Conservation (phyloP, 2,329 filamentous ascomycete species). For the Drechslerella stenobrocha region DNA sequence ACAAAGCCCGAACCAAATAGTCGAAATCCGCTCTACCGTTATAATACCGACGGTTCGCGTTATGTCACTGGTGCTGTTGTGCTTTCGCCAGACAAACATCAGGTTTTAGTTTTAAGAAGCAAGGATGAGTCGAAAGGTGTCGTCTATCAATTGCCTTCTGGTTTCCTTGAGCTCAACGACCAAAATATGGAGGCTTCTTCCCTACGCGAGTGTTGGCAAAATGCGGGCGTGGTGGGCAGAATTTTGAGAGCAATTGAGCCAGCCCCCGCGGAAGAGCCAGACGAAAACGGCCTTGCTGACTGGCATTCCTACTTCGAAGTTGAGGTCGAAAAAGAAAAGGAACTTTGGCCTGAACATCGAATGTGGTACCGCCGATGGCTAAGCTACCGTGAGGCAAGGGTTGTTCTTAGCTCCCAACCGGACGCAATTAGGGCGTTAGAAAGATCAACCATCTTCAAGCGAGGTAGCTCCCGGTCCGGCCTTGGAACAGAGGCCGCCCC, state of each 20-base stretch:
- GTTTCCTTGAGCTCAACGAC: conserved; percentile 41
- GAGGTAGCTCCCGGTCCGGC: conserved; percentile 31
- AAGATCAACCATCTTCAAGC: conserved; percentile 44
- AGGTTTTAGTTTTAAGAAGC: conserved; percentile 40
- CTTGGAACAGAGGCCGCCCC: conserved; percentile 14
- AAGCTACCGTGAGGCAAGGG: conserved; percentile 42
- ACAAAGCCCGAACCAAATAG: conserved; percentile 10
- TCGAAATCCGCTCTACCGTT: conserved; percentile 38
- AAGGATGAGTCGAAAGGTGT: conserved; percentile 35
- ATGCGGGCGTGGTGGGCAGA: conserved; percentile 42
- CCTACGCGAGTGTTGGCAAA: conserved; percentile 45
- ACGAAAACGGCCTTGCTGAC: conserved; percentile 46
- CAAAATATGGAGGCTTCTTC: conserved; percentile 48
- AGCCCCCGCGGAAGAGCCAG: conserved; percentile 42
- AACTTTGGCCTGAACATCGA: conserved; percentile 36
- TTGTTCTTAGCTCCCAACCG: conserved; percentile 41
- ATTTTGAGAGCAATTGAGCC: conserved; percentile 42
- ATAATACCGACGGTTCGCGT: conserved; percentile 44
- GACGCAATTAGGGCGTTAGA: conserved; percentile 43
- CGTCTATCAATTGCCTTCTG: conserved; percentile 33
- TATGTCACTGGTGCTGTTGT: conserved; percentile 46
- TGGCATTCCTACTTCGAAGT: conserved; percentile 48
- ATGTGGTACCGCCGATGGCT: conserved; percentile 46
- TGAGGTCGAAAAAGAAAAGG: conserved; percentile 41
- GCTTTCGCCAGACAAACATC: conserved; percentile 44